These are phyloP conservation scores for Saxispiralis lemnorum DNA, from an alignment of 495 filamentous ascomycete genomes.

Conservation along the genomic window DNA sequence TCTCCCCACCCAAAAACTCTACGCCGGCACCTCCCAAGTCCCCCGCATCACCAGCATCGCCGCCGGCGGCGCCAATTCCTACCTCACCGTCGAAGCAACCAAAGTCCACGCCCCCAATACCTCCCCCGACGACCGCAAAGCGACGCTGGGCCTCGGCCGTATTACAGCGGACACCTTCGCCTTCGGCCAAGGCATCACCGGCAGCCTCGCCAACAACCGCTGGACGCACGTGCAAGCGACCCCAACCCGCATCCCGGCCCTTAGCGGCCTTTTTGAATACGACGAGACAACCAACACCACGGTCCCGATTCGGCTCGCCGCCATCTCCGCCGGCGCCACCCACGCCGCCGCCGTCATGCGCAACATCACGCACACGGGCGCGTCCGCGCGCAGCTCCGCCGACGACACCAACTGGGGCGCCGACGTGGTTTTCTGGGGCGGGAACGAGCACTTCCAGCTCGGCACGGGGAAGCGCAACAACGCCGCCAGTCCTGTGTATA, in stretches of 20 bases:
- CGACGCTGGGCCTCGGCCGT: constrained; percentile 29
- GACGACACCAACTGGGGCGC: constrained; percentile 66
- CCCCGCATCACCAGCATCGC: constrained; percentile 54
- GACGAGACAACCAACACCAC: constrained; percentile 50
- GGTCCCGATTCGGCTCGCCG: constrained; percentile 57
- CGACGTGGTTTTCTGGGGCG: constrained; percentile 83
- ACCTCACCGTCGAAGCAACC: constrained; percentile 67
- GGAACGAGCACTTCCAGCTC: constrained; percentile 83
- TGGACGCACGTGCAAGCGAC: constrained; percentile 76
- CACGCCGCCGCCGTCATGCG: constrained; percentile 67
- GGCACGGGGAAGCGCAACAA: constrained; percentile 84
- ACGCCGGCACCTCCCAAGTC: constrained; percentile 39
- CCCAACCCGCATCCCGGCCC: constrained; percentile 64
- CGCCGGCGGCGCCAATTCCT: constrained; percentile 72
- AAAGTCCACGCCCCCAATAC: constrained; percentile 32
- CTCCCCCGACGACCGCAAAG: constrained; percentile 16
- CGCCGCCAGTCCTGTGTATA: constrained; percentile 50
- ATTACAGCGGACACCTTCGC: constrained; percentile 63
- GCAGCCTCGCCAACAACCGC: constrained; percentile 64
- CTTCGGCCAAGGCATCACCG: constrained; percentile 70
- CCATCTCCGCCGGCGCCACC: constrained; percentile 54
- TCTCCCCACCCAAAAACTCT: constrained; percentile 51
- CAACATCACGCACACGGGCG: constrained; percentile 50
- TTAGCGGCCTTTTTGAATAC: constrained; percentile 71
- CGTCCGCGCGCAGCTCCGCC: constrained; percentile 28